Conservation (phyloP, 1,284 basidiomycete genomes). For the Ceratobasidium papillatum region DNA sequence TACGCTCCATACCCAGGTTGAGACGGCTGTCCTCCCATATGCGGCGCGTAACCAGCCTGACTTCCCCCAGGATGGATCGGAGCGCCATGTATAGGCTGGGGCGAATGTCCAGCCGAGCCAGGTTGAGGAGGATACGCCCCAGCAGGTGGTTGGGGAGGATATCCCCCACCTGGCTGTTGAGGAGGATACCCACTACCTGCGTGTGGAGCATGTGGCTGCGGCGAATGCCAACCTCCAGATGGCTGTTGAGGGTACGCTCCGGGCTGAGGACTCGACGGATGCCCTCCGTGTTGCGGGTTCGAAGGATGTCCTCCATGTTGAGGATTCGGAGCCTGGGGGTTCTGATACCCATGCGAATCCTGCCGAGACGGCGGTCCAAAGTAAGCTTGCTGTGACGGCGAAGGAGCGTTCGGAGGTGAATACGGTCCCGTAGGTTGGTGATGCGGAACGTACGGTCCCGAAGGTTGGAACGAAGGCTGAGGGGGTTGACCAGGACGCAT, state of each 20-base stretch:
- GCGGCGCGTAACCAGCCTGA: neutral
- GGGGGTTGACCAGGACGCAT: slow-evolving; percentile 13
- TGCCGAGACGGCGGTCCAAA: neutral
- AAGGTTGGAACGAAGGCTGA: slow-evolving; percentile 13
- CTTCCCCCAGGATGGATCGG: neutral
- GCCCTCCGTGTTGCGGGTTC: slow-evolving; percentile 1
- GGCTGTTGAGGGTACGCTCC: too few species aligned
- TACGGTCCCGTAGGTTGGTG: slow-evolving; percentile 10
- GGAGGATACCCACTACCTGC: neutral
- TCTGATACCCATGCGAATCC: neutral
- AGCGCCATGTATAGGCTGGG: neutral
- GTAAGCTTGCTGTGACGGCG: neutral
- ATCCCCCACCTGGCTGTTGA: neutral
- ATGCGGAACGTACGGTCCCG: slow-evolving; percentile 12
- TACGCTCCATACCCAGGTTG: neutral
- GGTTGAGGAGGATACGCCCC: neutral
- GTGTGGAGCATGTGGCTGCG: neutral
- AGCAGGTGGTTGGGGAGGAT: neutral
- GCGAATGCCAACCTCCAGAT: neutral
- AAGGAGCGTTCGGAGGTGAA: neutral
- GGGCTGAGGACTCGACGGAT: neutral
- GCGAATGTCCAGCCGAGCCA: neutral
- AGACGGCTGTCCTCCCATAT: neutral
- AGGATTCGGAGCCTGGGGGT: neutral
- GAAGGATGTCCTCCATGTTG: slow-evolving; percentile 9